These are phyloP conservation scores for Lophium mytilinum DNA, from an alignment of 495 filamentous ascomycete species.

Conservation along the genomic window DNA sequence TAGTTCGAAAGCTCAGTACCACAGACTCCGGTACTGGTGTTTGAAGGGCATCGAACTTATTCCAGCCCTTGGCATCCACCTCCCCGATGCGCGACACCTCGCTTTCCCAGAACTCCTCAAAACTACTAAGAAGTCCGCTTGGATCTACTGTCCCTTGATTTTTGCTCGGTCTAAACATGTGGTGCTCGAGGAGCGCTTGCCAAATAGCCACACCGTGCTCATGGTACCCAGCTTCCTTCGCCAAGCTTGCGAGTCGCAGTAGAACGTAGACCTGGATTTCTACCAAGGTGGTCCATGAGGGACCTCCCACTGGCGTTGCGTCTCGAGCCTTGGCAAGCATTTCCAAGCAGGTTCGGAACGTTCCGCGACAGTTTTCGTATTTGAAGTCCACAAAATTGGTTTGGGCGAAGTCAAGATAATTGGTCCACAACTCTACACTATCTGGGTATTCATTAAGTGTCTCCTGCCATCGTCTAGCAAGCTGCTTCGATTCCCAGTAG, in stretches of 20 bases:
- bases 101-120: constrained; percentile 77
- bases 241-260: constrained; percentile 61
- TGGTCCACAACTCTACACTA: constrained; percentile 60
- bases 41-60: constrained; percentile 37
- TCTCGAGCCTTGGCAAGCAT: constrained; percentile 31
- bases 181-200: constrained; percentile 75
- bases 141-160: constrained; percentile 17
- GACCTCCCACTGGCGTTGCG: neutral
- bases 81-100: constrained; percentile 79
- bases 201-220: constrained; percentile 73
- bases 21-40: constrained; percentile 2
- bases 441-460: constrained; percentile 49
- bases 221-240: constrained; percentile 70
- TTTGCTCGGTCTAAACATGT: constrained; percentile 47
- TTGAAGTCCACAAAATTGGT: constrained; percentile 57
- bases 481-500: constrained; percentile 60
- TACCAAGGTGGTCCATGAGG: neutral
- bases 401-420: constrained; percentile 69
- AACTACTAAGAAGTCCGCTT: constrained; percentile 36
- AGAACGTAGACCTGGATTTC: constrained; percentile 63
- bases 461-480: constrained; percentile 57
- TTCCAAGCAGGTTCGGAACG: constrained; percentile 50
- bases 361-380: constrained; percentile 53
- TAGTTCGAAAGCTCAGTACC: neutral
- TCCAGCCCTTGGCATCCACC: constrained; percentile 61